phyloP scores from a whole-genome alignment of 2,329 filamentous ascomycete genomes.

The Cytospora chrysosperma region DNA sequence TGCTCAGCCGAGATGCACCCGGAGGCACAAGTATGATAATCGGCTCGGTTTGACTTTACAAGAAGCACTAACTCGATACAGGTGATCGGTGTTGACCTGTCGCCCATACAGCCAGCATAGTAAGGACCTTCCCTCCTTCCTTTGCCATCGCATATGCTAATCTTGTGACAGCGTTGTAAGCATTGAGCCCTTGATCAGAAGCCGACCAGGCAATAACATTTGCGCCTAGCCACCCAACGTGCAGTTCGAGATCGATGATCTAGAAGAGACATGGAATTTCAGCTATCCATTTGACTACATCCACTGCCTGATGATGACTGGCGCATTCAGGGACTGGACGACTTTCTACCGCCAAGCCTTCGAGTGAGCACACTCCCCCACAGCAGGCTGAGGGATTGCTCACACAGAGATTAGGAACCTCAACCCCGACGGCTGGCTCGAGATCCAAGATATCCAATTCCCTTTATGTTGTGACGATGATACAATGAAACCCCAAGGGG shows the following conservation, averaged over 20 bases:
- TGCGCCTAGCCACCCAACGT: slow-evolving; percentile 28
- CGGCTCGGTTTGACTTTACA: background rate
- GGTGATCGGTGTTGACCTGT: slow-evolving; percentile 31
- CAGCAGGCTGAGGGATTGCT: background rate
- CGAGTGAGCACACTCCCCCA: slow-evolving; percentile 22
- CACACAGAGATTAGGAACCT: slow-evolving; percentile 25
- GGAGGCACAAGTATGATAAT: slow-evolving; percentile 27
- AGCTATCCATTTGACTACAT: slow-evolving; percentile 32
- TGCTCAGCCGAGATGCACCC: slow-evolving; percentile 30
- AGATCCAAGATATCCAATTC: slow-evolving; percentile 34
- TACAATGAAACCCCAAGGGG: slow-evolving; percentile 29
- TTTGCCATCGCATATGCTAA: slow-evolving; percentile 3
- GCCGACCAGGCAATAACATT: slow-evolving; percentile 10
- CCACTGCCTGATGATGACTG: slow-evolving; percentile 32
- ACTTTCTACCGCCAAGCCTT: slow-evolving; percentile 28
- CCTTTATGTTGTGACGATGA: slow-evolving; percentile 34
- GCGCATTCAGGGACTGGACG: slow-evolving; percentile 31
- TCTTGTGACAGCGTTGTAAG: slow-evolving; percentile 20
- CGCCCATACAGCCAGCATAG: slow-evolving; percentile 30
- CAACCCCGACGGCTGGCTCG: slow-evolving; percentile 28
- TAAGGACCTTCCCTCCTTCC: slow-evolving; percentile 10
- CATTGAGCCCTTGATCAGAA: background rate
- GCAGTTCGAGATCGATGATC: slow-evolving; percentile 31
- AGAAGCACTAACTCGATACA: slow-evolving; percentile 10
- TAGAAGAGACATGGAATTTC: slow-evolving; percentile 33